Conservation (phyloP, 768 basidiomycete genomes). For the Suillus alpinus region DNA sequence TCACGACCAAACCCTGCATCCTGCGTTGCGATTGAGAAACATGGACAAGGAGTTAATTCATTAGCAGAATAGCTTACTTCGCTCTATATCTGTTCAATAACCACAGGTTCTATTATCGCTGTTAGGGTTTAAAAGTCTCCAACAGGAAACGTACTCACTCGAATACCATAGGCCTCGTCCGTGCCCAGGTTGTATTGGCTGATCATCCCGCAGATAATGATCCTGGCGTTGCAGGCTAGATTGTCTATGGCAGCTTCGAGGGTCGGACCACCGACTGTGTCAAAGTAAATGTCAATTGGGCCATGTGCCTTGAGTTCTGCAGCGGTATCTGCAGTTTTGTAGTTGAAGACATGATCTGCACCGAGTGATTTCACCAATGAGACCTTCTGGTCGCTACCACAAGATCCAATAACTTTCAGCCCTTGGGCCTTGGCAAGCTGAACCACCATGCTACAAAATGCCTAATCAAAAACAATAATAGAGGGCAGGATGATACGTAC, state of each 20-base stretch:
- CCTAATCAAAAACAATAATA: constrained; percentile 8
- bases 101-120: background rate
- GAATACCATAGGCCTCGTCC: constrained; percentile 16
- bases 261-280: constrained; percentile 58
- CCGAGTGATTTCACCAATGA: constrained; percentile 57
- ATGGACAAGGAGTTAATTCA: background rate
- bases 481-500: constrained; percentile 31
- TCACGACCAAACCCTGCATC: constrained; percentile 5
- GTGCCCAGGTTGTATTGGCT: constrained; percentile 26
- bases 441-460: constrained; percentile 38
- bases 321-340: constrained; percentile 54
- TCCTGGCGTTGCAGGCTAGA: constrained; percentile 43
- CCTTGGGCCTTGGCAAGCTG: constrained; percentile 53
- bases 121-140: background rate
- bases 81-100: background rate
- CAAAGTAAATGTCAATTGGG: constrained; percentile 50
- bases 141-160: constrained; percentile 7
- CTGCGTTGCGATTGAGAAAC: background rate
- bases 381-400: constrained; percentile 75
- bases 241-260: constrained; percentile 54
- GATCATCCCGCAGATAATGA: constrained; percentile 34
- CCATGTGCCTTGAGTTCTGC: constrained; percentile 58
- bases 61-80: background rate
- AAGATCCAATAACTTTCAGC: constrained; percentile 66
- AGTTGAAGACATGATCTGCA: constrained; percentile 71